phyloP scores from a whole-genome alignment of 306 rosid genomes.

The Vigna angularis region DNA sequence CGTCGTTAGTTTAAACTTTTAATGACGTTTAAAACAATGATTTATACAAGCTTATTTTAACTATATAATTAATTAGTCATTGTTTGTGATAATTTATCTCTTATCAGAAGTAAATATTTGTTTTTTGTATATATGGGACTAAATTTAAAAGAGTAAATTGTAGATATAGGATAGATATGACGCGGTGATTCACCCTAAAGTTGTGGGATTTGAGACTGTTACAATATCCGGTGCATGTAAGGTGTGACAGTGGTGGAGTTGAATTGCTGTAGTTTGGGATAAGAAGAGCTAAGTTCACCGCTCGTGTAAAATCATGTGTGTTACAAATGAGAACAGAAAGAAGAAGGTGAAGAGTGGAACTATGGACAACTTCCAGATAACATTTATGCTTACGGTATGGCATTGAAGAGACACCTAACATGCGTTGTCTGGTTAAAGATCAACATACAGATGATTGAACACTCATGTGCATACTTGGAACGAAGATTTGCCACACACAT shows the following conservation, averaged over 20 bases:
- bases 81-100: too few species aligned
- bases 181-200: neutral
- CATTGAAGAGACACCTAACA: constrained; percentile 37
- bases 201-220: neutral
- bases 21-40: too few species aligned
- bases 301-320: neutral
- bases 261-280: neutral
- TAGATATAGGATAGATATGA: too few species aligned
- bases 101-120: too few species aligned
- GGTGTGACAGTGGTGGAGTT: neutral
- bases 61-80: too few species aligned
- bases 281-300: neutral
- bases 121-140: too few species aligned
- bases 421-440: constrained; percentile 53
- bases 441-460: constrained; percentile 49
- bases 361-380: neutral
- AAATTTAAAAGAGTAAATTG: too few species aligned
- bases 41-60: too few species aligned
- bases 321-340: neutral
- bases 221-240: neutral
- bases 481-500: constrained; percentile 21
- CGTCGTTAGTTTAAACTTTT: too few species aligned
- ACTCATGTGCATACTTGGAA: constrained; percentile 41
- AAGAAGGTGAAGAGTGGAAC: neutral
- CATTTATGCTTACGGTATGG: neutral